These are phyloP conservation scores for Nepenthes gracilis DNA, from an alignment of 148 eudicot species.

Conservation along the genomic window DNA sequence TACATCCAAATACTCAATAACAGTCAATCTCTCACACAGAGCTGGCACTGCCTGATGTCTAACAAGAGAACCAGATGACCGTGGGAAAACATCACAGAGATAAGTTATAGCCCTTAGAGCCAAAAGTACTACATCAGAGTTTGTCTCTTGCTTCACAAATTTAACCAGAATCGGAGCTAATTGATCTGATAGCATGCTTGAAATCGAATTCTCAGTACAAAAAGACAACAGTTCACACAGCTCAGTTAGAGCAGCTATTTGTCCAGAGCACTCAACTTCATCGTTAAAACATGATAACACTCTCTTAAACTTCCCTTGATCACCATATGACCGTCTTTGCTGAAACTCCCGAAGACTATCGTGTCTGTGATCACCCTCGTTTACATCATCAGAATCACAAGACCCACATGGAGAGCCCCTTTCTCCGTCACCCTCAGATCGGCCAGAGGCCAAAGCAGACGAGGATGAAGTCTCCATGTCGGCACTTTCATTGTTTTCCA, in stretches of 20 bases:
- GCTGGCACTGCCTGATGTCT: slow-evolving; percentile 66
- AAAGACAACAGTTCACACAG: slow-evolving; percentile 80
- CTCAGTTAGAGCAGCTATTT: slow-evolving; percentile 63
- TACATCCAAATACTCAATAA: slow-evolving; percentile 73
- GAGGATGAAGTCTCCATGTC: slow-evolving; percentile 80
- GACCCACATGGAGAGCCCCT: slow-evolving; percentile 69
- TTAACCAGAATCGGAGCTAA: slow-evolving; percentile 62
- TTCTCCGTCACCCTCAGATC: slow-evolving; percentile 67
- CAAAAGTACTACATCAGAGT: slow-evolving; percentile 70
- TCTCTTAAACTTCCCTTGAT: slow-evolving; percentile 39
- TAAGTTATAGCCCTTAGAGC: slow-evolving; percentile 90
- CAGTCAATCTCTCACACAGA: slow-evolving; percentile 67
- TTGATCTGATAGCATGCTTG: slow-evolving; percentile 47
- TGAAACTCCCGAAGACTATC: slow-evolving; percentile 41
- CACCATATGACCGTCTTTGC: slow-evolving; percentile 30
- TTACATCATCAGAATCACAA: slow-evolving; percentile 70
- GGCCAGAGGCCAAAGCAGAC: slow-evolving; percentile 59
- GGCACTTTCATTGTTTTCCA: slow-evolving; percentile 31
- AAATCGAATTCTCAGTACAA: slow-evolving; percentile 47
- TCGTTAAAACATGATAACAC: slow-evolving; percentile 45
- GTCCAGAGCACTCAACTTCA: slow-evolving; percentile 50
- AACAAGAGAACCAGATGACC: slow-evolving; percentile 51
- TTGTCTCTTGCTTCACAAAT: slow-evolving; percentile 55
- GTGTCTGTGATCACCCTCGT: slow-evolving; percentile 33
- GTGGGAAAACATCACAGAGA: slow-evolving; percentile 69